A percentile compares a stretch with the other conserved stretches of the same genome.
Conservation (phyloP, 129 eudicot species). For the Tagetes erecta region DNA sequence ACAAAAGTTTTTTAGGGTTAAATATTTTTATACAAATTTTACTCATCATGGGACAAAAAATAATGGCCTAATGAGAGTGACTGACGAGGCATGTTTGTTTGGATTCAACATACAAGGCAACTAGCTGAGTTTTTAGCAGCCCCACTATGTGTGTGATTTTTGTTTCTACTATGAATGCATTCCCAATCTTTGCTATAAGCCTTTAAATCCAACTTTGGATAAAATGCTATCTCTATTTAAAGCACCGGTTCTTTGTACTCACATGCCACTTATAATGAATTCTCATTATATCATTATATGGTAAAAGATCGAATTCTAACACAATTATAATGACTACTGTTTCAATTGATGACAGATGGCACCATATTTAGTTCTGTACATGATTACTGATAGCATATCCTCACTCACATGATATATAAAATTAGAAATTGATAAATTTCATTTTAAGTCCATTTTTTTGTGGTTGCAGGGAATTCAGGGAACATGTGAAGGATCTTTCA, state of each 20-base stretch:
- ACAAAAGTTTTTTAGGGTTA: neutral
- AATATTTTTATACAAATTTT: neutral
- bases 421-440: neutral
- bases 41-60: neutral
- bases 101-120: constrained; percentile 4
- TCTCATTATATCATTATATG: neutral
- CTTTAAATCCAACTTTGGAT: neutral
- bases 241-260: neutral
- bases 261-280: neutral
- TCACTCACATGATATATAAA: neutral
- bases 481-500: constrained; percentile 91
- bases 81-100: neutral
- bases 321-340: no score
- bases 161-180: neutral
- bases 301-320: neutral
- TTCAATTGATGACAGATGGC: neutral
- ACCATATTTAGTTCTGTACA: neutral
- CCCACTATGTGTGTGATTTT: neutral
- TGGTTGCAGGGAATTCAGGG: constrained; percentile 72
- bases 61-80: neutral
- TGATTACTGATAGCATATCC: constrained; percentile 18
- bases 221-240: neutral
- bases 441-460: neutral
- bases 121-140: neutral
- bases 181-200: neutral